Conservation (phyloP, 495 filamentous ascomycete species). For the Friedmanniomyces simplex region DNA sequence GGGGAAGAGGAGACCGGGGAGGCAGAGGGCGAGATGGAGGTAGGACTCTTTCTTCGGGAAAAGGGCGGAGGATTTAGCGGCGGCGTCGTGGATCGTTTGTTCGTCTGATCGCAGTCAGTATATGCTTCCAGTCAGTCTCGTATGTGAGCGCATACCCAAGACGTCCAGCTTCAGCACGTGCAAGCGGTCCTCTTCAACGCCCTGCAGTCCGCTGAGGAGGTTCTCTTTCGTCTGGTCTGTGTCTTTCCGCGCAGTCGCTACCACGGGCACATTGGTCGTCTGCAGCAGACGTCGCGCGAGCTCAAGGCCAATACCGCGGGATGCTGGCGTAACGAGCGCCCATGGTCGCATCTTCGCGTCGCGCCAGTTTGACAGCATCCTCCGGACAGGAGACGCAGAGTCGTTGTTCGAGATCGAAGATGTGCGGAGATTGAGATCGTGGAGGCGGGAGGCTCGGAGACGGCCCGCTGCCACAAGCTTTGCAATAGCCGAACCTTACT, state of each 20-base stretch:
- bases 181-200: constrained; percentile 38
- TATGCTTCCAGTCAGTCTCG: background rate
- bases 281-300: constrained; percentile 56
- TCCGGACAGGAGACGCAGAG: no score
- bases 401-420: no score
- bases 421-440: no score
- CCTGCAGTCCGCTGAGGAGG: constrained; percentile 43
- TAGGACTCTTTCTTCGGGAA: constrained; percentile 43
- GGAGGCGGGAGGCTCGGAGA: no score
- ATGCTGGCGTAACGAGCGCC: constrained; percentile 52
- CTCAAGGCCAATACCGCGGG: constrained; percentile 63
- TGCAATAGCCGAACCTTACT: no score
- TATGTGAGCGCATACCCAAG: constrained; percentile 37
- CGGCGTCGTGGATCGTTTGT: constrained; percentile 36
- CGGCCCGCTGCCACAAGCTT: no score
- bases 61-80: constrained; percentile 22
- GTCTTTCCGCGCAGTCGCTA: constrained; percentile 60
- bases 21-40: constrained; percentile 57
- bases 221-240: constrained; percentile 39
- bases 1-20: constrained; percentile 64
- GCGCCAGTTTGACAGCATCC: no score
- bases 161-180: constrained; percentile 50
- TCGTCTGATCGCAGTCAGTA: constrained; percentile 33
- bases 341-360: constrained; percentile 27
- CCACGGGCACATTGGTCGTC: constrained; percentile 54